Evolutionary conservation across 1,284 basidiomycete genomes (phyloP).

Genomic region (Pascua sp.): DNA sequence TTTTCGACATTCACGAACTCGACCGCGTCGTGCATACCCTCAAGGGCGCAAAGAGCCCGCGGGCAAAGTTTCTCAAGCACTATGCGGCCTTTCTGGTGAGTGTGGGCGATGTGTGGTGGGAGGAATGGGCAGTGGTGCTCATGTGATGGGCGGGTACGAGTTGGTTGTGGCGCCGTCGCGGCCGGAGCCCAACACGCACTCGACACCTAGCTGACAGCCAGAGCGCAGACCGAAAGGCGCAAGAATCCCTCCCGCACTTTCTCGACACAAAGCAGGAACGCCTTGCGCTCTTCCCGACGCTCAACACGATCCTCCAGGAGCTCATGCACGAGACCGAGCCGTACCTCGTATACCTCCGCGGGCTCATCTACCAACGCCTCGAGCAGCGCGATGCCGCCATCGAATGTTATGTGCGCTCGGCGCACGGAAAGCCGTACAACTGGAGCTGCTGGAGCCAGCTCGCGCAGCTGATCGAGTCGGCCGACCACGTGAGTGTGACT

Average conservation of each 20-base stretch:
- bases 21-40: conserved; percentile 68
- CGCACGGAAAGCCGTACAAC: conserved; percentile 84
- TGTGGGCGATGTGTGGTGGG: conserved; percentile 13
- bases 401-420: conserved; percentile 72
- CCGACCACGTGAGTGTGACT: conserved; percentile 68
- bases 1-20: conserved; percentile 76
- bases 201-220: conserved; percentile 22
- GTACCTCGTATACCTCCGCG: conserved; percentile 73
- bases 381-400: conserved; percentile 79
- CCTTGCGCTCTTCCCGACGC: conserved; percentile 66
- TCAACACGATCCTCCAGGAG: conserved; percentile 61
- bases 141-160: too few species aligned
- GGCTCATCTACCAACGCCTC: conserved; percentile 72
- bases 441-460: conserved; percentile 91
- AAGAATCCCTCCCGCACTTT: conserved; percentile 49
- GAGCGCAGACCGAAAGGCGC: conserved; percentile 49
- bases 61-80: conserved; percentile 70
- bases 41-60: conserved; percentile 61
- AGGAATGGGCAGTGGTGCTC: conserved; percentile 7
- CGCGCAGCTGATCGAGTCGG: conserved; percentile 73
- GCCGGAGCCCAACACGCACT: conserved; percentile 10
- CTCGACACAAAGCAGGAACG: conserved; percentile 61
- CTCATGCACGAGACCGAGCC: conserved; percentile 65
- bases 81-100: conserved; percentile 84
- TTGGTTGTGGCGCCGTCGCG: too few species aligned